Base-by-base conservation (phyloP, 1,284 basidiomycete species). In the Fomitopsis betulina region DNA sequence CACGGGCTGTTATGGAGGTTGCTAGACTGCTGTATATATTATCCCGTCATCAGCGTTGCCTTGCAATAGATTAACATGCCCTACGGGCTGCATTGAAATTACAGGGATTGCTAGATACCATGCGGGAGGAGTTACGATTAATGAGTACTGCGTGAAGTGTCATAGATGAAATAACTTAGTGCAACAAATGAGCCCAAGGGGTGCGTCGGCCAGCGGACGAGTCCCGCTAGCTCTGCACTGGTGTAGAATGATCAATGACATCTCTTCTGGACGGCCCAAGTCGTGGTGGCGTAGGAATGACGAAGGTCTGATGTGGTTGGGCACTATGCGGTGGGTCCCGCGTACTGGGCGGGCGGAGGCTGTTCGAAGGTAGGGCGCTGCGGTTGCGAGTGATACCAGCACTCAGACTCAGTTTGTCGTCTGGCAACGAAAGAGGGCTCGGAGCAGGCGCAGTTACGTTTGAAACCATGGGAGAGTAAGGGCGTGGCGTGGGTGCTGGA, bases 361-460 rank as follows among this genome's bases (percentile, higher is more conserved):
- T 72, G 53, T 74, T 68, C 30, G 77, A 71, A 38, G 79, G 76
- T 59, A 82, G 79, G 1, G 80, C 81, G 65, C 82, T 86, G 59
- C 80, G 79, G 62, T 81, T 83, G 56, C 89, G 81, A 25, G 84
- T 84, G 33, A 91, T 73, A 65, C 78, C 84, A 12, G 80, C 76
- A 30, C 75, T 51, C 70, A 3, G 79, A 67, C 56, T 69, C 71
- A 50, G 65, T 60, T 51, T 51, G 59, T 86, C 85, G 47, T 84
- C 80, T 30, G 63, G 59, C 21, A 59, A 63, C 37, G 63, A 65
- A 38, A 53, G 66, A 27, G 58, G 65, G 55, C 59, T 60, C 53
- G 59, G 62, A 54, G 62, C 65, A 25, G 66, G 62, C 54, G 62
- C 65, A 25, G 66, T 53, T 10, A 61, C 57, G 30, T 58, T 56